A percentile compares a stretch with the other conserved stretches of the same genome.
Conservation (phyloP, 2,329 filamentous ascomycete genomes). For the Nemania sp. region DNA sequence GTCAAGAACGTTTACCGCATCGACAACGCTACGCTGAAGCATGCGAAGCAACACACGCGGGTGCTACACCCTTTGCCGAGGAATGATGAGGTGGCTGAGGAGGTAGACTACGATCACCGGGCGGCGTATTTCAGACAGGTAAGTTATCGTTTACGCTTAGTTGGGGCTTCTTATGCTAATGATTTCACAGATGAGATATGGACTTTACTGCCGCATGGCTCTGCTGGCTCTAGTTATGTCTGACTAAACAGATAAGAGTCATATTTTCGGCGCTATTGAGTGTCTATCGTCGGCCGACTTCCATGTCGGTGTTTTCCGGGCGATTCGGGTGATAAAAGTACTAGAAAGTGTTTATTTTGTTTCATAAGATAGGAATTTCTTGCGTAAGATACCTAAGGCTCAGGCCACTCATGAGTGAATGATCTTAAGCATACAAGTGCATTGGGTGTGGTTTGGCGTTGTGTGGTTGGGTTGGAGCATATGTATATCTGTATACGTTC, state of each 20-base stretch:
- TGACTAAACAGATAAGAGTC: conserved; percentile 30
- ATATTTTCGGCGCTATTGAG: not conserved
- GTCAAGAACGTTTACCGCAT: conserved; percentile 89
- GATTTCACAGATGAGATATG: conserved; percentile 81
- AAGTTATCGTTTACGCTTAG: conserved; percentile 48
- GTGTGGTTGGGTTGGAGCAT: conserved; percentile 24
- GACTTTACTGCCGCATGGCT: conserved; percentile 97
- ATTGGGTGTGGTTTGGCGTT: conserved; percentile 21
- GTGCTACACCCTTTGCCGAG: conserved; percentile 94
- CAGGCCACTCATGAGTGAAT: conserved; percentile 42
- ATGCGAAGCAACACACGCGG: conserved; percentile 90
- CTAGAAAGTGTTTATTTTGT: conserved; percentile 22
- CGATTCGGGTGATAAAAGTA: conserved; percentile 25
- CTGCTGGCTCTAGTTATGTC: conserved; percentile 90
- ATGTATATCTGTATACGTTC: conserved; percentile 18
- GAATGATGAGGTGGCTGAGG: conserved; percentile 90
- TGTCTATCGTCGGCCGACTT: not conserved
- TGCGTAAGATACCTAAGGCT: conserved; percentile 37
- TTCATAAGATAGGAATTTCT: conserved; percentile 37
- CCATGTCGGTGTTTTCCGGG: conserved; percentile 15
- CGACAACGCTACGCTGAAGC: conserved; percentile 85
- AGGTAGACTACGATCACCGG: conserved; percentile 96
- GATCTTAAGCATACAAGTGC: conserved; percentile 32
- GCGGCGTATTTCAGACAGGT: conserved; percentile 99
- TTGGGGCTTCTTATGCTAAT: conserved; percentile 45